Conservation (phyloP, 1,284 basidiomycete genomes). For the Ganoderma boninense region DNA sequence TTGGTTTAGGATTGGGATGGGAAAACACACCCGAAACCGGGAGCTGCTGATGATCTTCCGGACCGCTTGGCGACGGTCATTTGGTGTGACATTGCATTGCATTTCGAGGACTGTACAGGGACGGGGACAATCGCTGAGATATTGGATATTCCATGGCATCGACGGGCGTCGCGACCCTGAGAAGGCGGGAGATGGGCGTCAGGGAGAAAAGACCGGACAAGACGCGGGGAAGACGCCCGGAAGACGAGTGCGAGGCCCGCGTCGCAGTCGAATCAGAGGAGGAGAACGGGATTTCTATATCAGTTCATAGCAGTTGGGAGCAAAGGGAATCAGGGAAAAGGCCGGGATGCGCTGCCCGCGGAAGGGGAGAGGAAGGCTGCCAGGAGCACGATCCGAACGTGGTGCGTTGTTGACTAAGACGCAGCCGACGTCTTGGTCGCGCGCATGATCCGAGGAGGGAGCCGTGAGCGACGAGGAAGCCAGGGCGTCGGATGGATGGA, state of each 20-base stretch:
- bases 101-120: background rate
- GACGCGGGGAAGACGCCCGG: background rate
- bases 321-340: constrained; percentile 24
- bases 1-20: constrained; percentile 32
- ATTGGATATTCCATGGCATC: constrained; percentile 18
- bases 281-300: constrained; percentile 19
- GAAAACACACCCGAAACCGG: constrained; percentile 30
- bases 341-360: constrained; percentile 14
- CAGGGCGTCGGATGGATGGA: background rate
- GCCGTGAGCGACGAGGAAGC: background rate
- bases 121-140: constrained; percentile 19
- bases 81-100: constrained; percentile 10
- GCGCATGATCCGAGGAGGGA: constrained; percentile 7
- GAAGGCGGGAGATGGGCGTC: constrained; percentile 1
- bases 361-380: constrained; percentile 13
- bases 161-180: constrained; percentile 18
- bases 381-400: constrained; percentile 2
- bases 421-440: background rate
- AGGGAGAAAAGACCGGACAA: constrained; percentile 8
- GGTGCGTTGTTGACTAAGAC: constrained; percentile 2
- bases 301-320: constrained; percentile 8
- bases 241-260: background rate
- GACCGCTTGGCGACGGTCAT: constrained; percentile 31
- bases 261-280: constrained; percentile 15
- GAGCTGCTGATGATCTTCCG: constrained; percentile 32